Percentiles rank a stretch among this genome's conserved stretches.
These are phyloP conservation scores for Arabidopsis suecica DNA, from an alignment of 345 rosid genomes.

Conservation along the genomic window DNA sequence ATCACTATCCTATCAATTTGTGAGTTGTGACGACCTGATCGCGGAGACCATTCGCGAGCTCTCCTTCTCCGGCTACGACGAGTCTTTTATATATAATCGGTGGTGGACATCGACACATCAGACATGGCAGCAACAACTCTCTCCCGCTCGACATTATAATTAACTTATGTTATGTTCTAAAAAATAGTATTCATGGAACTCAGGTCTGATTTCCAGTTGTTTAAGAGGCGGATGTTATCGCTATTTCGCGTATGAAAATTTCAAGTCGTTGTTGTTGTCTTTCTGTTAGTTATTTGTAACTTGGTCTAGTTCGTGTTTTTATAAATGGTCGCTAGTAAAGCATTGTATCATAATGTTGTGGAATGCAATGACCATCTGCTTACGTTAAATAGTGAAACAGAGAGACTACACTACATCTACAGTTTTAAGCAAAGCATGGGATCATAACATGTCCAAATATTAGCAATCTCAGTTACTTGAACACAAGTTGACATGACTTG, in stretches of 20 bases:
- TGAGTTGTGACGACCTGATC: too few species aligned
- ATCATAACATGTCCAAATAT: background rate
- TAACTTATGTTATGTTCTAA: conserved; percentile 27
- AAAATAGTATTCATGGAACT: conserved; percentile 32
- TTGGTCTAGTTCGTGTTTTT: conserved; percentile 26
- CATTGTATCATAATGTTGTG: conserved; percentile 32
- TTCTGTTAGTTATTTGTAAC: conserved; percentile 31
- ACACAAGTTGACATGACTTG: background rate
- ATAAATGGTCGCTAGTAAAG: conserved; percentile 22
- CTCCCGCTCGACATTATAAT: too few species aligned
- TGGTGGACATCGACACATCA: too few species aligned
- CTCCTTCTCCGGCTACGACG: too few species aligned
- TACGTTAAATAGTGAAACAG: background rate
- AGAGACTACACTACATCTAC: background rate
- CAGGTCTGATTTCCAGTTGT: conserved; percentile 18
- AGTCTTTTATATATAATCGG: too few species aligned
- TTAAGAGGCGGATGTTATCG: conserved; percentile 31
- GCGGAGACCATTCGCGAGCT: too few species aligned
- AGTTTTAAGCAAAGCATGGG: background rate
- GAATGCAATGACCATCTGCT: conserved; percentile 8
- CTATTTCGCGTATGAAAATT: conserved; percentile 16
- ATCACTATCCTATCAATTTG: too few species aligned
- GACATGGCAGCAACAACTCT: too few species aligned
- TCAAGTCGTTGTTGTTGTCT: background rate
- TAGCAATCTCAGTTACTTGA: background rate